Evolutionary conservation across 2,329 filamentous ascomycete species (phyloP), one percentile per base, ranked within the genome.

Genomic region (Aspergillus tubingensis): DNA sequence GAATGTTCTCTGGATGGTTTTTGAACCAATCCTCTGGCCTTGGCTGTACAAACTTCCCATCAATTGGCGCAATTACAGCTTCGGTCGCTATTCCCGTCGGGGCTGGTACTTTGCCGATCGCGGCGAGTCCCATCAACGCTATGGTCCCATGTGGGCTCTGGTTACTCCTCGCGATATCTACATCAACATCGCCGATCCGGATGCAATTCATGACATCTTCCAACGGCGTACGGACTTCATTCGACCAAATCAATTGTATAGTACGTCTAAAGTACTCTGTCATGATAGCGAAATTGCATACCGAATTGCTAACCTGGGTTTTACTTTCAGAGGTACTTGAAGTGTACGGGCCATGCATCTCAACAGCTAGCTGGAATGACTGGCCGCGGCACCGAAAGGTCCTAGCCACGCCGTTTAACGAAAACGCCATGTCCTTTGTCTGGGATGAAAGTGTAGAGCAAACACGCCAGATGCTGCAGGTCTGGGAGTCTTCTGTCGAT

Each of bases 301-400:
- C 3, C 5, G 27, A 38, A n/a, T 36, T 5, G 30, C 50, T 41
- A 23, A 53, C 50, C 50, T 2, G n/a, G n/a, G 17, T 17, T 30
- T 7, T 1, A 6, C 1, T 13, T 11, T 15, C 32, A 59, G 57
- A 49, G 41, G 15, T 59, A 3, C 50, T 59, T 2, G 51, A 59
- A 21, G 43, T 59, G 7, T 59, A 54, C 44, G 57, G 57, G 3
- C 51, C 57, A 2, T 54, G 51, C n/a, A 55, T 59, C 41, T 54
- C 51, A 8, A 59, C 57, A 2, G 57, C 51, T 7, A 54, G 51
- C 13, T 50, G 41, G 32, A 25, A 10, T 5, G 57, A 55, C 23
- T 59, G 51, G 57, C 57, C 41, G 3, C 51, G 57, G 4, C 51
- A 59, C 36, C 57, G 51, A 10, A 59, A 59, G 27, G 41, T 59